Conservation (phyloP, 2,329 filamentous ascomycete species). For the Cladosporium halotolerans region DNA sequence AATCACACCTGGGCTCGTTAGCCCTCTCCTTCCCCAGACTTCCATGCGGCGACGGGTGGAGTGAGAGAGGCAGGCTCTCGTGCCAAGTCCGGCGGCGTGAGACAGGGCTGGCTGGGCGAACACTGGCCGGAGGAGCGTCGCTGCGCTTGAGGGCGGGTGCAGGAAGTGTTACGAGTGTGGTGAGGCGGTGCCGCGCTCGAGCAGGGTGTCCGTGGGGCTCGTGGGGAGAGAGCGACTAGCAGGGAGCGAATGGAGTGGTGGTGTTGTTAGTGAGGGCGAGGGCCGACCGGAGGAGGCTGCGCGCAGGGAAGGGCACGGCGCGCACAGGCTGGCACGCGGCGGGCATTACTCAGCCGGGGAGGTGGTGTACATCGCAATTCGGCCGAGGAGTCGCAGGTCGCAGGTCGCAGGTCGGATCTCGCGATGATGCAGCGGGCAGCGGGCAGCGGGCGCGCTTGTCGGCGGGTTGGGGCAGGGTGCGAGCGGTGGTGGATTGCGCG, state of each 20-base stretch:
- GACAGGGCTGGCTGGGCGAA: slow-evolving; percentile 6
- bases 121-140: slow-evolving; percentile 1
- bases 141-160: background rate
- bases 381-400: no score
- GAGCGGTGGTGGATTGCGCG: no score
- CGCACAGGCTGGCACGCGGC: background rate
- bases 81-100: slow-evolving; percentile 3
- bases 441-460: no score
- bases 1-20: background rate
- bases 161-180: background rate
- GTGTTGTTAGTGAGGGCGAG: background rate
- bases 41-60: background rate
- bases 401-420: no score
- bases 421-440: no score
- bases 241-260: background rate
- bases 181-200: background rate
- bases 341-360: no score
- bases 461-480: no score
- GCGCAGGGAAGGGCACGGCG: background rate
- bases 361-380: no score
- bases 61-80: no score
- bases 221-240: background rate
- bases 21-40: background rate
- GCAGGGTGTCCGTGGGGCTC: background rate
- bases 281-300: no score